phyloP scores from a whole-genome alignment of 768 basidiomycete species.

The Obba rivulosa region DNA sequence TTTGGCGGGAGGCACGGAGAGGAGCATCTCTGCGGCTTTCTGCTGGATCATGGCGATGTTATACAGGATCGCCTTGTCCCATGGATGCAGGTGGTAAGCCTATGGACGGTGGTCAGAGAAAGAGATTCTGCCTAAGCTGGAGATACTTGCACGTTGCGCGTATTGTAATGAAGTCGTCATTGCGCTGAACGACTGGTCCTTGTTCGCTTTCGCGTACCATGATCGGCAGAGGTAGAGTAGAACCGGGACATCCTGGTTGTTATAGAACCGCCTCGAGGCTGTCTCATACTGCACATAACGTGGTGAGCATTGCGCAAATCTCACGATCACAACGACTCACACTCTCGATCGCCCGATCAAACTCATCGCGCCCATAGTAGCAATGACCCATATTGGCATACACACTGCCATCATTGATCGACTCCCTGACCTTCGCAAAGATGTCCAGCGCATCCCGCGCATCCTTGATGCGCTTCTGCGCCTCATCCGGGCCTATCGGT shows the following conservation, averaged over 20 bases:
- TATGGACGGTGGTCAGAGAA: constrained; percentile 24
- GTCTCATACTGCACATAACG: constrained; percentile 71
- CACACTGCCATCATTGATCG: constrained; percentile 74
- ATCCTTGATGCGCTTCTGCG: constrained; percentile 59
- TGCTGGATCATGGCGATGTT: constrained; percentile 99
- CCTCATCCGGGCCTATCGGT: constrained; percentile 50
- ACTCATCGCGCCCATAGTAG: constrained; percentile 89
- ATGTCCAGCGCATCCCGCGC: constrained; percentile 85
- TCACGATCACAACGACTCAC: constrained; percentile 39
- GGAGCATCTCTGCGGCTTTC: constrained; percentile 88
- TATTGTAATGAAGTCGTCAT: constrained; percentile 85
- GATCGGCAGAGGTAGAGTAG: constrained; percentile 85
- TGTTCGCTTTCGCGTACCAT: constrained; percentile 92
- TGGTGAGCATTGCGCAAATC: constrained; percentile 1
- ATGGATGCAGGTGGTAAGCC: constrained; percentile 82
- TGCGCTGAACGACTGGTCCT: constrained; percentile 75
- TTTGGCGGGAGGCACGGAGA: constrained; percentile 65
- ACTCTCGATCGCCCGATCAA: constrained; percentile 92
- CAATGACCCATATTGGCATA: constrained; percentile 97
- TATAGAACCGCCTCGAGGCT: constrained; percentile 74
- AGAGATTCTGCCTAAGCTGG: not conserved
- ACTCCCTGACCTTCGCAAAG: constrained; percentile 89
- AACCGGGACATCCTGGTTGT: constrained; percentile 66
- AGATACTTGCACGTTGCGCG: constrained; percentile 70
- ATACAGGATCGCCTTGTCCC: constrained; percentile 86